Evolutionary conservation across 192 early-diverging fungal genomes (phyloP).

Genomic region (Rhizoclosmatium sp.): DNA sequence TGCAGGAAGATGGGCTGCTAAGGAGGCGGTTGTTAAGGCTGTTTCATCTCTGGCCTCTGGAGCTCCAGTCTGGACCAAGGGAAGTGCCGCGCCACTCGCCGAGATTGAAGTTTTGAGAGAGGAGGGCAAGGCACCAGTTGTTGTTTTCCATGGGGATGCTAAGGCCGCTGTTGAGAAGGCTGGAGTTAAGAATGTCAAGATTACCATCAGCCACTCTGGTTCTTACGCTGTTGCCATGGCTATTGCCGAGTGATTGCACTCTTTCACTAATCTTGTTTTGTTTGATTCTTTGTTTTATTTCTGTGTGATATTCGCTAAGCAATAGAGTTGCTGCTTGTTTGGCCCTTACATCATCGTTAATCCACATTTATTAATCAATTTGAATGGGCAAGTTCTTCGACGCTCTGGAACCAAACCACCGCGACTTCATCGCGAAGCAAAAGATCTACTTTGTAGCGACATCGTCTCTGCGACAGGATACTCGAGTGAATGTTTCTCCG

Average conservation of each 20-base stretch:
- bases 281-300: too few species aligned
- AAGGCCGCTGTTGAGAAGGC: slow-evolving; percentile 73
- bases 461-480: slow-evolving; percentile 3
- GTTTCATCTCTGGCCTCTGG: slow-evolving; percentile 69
- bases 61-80: slow-evolving; percentile 73
- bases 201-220: slow-evolving; percentile 93
- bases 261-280: too few species aligned
- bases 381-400: slow-evolving; percentile 23
- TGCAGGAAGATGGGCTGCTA: slow-evolving; percentile 94
- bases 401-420: slow-evolving; percentile 31
- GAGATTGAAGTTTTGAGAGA: slow-evolving; percentile 87
- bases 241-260: slow-evolving; percentile 35
- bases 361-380: too few species aligned
- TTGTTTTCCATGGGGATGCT: slow-evolving; percentile 84
- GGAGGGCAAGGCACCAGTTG: slow-evolving; percentile 78
- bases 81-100: slow-evolving; percentile 83
- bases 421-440: slow-evolving; percentile 31
- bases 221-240: slow-evolving; percentile 91
- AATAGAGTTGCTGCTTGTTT: too few species aligned
- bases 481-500: slow-evolving; percentile 37
- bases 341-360: too few species aligned
- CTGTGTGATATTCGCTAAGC: too few species aligned
- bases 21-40: slow-evolving; percentile 96
- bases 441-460: slow-evolving; percentile 39
- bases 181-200: slow-evolving; percentile 79